A percentile compares a stretch with the other conserved stretches of the same genome.
Conservation (phyloP, 192 early-diverging fungal genomes). For the Mortierella hygrophila region DNA sequence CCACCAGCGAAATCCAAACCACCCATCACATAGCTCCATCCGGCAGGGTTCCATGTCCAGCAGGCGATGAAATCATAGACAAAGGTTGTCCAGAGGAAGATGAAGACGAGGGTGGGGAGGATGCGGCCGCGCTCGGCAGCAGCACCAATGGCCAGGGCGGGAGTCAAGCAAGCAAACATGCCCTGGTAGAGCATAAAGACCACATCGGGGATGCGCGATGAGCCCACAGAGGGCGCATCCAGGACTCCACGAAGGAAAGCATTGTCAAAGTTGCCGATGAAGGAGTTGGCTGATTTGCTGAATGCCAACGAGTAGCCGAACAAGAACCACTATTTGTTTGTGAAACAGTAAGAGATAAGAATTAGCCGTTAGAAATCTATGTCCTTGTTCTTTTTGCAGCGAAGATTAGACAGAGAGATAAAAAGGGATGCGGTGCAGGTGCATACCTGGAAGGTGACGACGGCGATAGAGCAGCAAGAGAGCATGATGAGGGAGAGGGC, state of each 20-base stretch:
- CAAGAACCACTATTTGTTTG: constrained; percentile 78
- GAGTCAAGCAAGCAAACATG: constrained; percentile 93
- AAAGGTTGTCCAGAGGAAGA: constrained; percentile 95
- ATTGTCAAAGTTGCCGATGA: constrained; percentile 88
- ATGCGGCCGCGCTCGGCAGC: constrained; percentile 91
- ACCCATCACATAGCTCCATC: constrained; percentile 88
- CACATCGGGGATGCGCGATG: constrained; percentile 77
- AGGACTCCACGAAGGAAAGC: constrained; percentile 75
- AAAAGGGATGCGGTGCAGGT: background rate
- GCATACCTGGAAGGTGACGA: constrained; percentile 84
- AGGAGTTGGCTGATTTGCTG: constrained; percentile 75
- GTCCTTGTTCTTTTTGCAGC: background rate
- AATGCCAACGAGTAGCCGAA: constrained; percentile 93
- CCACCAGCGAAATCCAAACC: constrained; percentile 96
- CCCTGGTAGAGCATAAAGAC: constrained; percentile 91
- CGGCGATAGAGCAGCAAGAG: constrained; percentile 81
- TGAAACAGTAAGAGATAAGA: background rate
- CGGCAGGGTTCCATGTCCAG: constrained; percentile 92
- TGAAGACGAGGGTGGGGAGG: constrained; percentile 88
- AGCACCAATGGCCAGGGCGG: constrained; percentile 92
- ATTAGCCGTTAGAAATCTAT: background rate
- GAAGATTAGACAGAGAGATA: background rate
- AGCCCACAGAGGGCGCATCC: constrained; percentile 64
- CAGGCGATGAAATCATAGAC: constrained; percentile 95
- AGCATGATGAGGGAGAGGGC: constrained; percentile 93